phyloP scores from a whole-genome alignment of 352 stramenopile species.

The Phytophthora cajani region DNA sequence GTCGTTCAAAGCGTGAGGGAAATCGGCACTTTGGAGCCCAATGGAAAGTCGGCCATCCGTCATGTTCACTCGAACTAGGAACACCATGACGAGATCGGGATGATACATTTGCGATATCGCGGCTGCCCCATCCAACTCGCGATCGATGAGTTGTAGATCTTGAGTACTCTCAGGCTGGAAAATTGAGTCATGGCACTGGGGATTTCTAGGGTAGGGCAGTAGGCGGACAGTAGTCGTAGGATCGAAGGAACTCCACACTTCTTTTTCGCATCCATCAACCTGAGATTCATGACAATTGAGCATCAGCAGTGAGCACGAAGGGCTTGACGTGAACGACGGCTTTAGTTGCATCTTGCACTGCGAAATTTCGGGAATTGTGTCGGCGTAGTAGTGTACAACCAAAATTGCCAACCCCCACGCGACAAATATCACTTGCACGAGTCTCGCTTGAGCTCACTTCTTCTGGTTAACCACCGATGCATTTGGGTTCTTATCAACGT shows the following conservation, averaged over 20 bases:
- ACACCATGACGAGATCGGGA: slow-evolving; percentile 23
- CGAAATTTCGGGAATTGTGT: background rate
- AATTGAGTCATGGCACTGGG: slow-evolving; percentile 25
- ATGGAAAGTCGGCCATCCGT: slow-evolving; percentile 18
- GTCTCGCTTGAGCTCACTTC: background rate
- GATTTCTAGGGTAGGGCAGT: slow-evolving; percentile 43
- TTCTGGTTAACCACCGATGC: background rate
- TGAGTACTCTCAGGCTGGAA: slow-evolving; percentile 23
- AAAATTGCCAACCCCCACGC: background rate
- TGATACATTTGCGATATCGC: slow-evolving; percentile 21
- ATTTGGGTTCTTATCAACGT: background rate
- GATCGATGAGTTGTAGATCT: slow-evolving; percentile 41
- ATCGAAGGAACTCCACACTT: slow-evolving; percentile 30
- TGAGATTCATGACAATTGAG: slow-evolving; percentile 31
- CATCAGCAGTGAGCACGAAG: background rate
- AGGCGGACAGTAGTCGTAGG: slow-evolving; percentile 26
- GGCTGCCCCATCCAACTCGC: slow-evolving; percentile 11
- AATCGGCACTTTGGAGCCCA: slow-evolving; percentile 24
- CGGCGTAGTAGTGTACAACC: background rate
- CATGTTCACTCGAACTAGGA: slow-evolving; percentile 34
- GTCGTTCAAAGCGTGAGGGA: slow-evolving; percentile 14
- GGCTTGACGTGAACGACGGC: background rate
- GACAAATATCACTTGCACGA: background rate
- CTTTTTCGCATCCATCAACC: slow-evolving; percentile 5
- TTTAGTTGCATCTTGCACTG: background rate